Base-by-base conservation (phyloP, 805 yeast species). In the Pichia californica region DNA sequence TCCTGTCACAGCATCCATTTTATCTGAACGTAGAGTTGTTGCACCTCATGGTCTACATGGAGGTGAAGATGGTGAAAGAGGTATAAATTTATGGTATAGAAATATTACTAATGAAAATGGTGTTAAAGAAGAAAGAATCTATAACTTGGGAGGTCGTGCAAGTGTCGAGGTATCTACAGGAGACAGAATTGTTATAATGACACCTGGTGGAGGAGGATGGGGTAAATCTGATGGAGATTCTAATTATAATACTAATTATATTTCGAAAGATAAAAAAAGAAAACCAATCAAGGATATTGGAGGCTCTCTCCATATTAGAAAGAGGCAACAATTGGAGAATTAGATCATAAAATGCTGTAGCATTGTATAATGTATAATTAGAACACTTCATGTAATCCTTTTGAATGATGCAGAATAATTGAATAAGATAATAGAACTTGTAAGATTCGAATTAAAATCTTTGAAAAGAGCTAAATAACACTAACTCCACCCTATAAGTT, bases 161-260 rank as follows among this genome's bases (percentile, higher is more conserved):
- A 75, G 86, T 1, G 75, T 83, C 3, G 55, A 66, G 10, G 70
- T 78, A 43, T 52, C 64, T 14, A 59, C 71, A 5, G 93, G 93
- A 3, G 95, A 87, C 53, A 68, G 84, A 40, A 59, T 86, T 30
- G 61, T 79, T 7, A 77, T 87, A 30, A 61, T 68, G 52, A 85
- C 95, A 0, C 95, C 95, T 2, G 95, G 95, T 35, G 95, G 93
- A 27, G 95, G 93, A 35, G 95, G 88, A 0, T 85, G 70, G 60
- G 94, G 94, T 29, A 41, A 36, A n/a, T n/a, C n/a, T n/a, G n/a
- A n/a, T n/a, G n/a, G n/a, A 13, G 48, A 47, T n/a, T 52, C 37
- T 9, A 36, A 39, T 4, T 37, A 40, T 19, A 20, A 43, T 4
- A 21, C 16, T 29, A 40, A 21, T 18, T 15, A 11, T 16, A 5